Evolutionary conservation across 177 flowering plant species (phyloP), one percentile per base, ranked within the genome.

Genomic region (Vitis hybrid): DNA sequence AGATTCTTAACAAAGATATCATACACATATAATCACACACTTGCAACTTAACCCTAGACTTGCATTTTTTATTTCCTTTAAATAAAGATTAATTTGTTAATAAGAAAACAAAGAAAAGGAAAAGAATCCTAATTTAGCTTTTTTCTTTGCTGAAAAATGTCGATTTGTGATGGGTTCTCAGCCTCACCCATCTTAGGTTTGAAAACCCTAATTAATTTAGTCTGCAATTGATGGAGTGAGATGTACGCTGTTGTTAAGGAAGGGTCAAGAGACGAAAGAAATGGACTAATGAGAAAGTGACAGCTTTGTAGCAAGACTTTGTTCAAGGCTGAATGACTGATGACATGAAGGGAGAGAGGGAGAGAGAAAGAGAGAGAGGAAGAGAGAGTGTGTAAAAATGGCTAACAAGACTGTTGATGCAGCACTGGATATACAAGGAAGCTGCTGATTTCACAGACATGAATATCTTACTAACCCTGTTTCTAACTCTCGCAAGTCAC

Each of bases 1-100:
- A 82, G 81, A 82, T 75, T 83, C 78, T 18, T 64, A 31, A 59
- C 50, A 12, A 28, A 18, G 54, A 61, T 28, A 47, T 53, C 59
- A 33, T 44, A 60, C 18, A 64, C 13, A 62, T 62, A 28, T 8
- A 28, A 20, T 28, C 14, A 20, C 12, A 1, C 8, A 5, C 2
- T 38, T 38, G 9, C 47, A 38, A 38, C 47, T 8, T 8, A 38
- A 38, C 47, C 31, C 47, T 38, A 38, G 47, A 38, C 47, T 38
- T 38, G 9, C 10, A 6, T 38, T 38, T 38, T 4, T 38, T 8
- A 38, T 38, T 38, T 38, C 47, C 7, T 38, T 38, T 38, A 38
- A 38, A 38, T 38, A 38, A 38, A 38, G 7, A 38, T 38, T 38
- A 38, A 38, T 38, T 38, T 38, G 47, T 5, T 38, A 38, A 0